These are phyloP conservation scores for Trichosanthes cucumerina DNA, from an alignment of 306 rosid species.

Conservation along the genomic window DNA sequence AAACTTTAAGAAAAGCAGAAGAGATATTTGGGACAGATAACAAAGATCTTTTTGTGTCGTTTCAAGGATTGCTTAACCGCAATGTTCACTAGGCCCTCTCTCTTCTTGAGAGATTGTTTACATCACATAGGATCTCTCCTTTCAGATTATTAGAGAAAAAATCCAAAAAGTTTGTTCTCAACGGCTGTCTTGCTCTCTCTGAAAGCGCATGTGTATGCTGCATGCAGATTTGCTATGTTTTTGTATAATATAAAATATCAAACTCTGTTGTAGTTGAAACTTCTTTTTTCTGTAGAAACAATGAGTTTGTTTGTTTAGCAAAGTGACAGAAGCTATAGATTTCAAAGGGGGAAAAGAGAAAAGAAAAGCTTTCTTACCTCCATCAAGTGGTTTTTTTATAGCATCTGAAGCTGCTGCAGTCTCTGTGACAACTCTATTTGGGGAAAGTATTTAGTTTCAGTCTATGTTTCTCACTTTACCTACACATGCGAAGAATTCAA, in stretches of 20 bases:
- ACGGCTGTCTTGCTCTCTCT: background rate
- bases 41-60: slow-evolving; percentile 81
- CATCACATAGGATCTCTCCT: slow-evolving; percentile 28
- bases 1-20: slow-evolving; percentile 89
- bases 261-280: background rate
- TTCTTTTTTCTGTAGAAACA: background rate
- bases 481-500: background rate
- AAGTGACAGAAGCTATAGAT: background rate
- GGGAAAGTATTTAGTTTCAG: background rate
- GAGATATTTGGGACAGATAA: slow-evolving; percentile 93
- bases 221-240: background rate
- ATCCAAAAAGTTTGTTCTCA: background rate
- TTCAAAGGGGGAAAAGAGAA: background rate
- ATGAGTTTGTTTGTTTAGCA: background rate
- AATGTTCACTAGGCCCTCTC: slow-evolving; percentile 44
- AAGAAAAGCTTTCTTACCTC: background rate
- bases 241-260: background rate
- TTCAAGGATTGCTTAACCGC: slow-evolving; percentile 88
- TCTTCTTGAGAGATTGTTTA: slow-evolving; percentile 19
- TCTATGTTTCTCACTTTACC: background rate
- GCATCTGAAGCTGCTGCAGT: slow-evolving; percentile 2
- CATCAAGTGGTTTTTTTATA: background rate
- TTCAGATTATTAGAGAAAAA: slow-evolving; percentile 6
- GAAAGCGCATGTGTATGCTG: background rate
- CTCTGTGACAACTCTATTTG: slow-evolving; percentile 4